A percentile compares a stretch with the other conserved stretches of the same genome.
phyloP scores from a whole-genome alignment of 2,329 filamentous ascomycete genomes.

The Cytospora chrysosperma region DNA sequence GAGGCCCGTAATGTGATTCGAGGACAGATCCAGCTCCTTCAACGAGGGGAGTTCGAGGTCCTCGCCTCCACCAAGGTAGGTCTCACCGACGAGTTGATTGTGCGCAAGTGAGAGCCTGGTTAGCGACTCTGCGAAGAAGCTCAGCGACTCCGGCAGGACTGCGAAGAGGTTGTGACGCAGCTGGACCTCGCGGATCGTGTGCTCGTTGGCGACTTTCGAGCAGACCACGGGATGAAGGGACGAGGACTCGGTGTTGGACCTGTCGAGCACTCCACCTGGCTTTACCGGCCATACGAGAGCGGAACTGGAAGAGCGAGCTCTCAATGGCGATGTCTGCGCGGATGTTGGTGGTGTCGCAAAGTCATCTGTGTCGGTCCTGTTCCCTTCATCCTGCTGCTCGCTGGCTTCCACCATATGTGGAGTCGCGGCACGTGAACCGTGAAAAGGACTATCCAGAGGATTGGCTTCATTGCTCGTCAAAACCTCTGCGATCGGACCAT shows the following conservation, averaged over 20 bases:
- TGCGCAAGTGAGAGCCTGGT: slow-evolving; percentile 71
- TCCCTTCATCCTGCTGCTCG: slow-evolving; percentile 42
- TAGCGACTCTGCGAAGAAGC: slow-evolving; percentile 68
- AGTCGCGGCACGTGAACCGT: slow-evolving; percentile 1
- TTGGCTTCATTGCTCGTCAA: slow-evolving; percentile 19
- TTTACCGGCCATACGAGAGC: slow-evolving; percentile 55
- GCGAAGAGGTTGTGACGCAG: slow-evolving; percentile 77
- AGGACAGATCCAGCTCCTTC: slow-evolving; percentile 72
- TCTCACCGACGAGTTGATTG: slow-evolving; percentile 66
- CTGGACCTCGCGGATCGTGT: slow-evolving; percentile 57
- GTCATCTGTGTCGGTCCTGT: slow-evolving; percentile 52
- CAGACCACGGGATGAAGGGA: slow-evolving; percentile 58
- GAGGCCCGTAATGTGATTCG: slow-evolving; percentile 72
- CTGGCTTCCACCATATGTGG: background rate
- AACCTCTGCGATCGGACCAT: slow-evolving; percentile 23
- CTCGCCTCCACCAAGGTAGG: slow-evolving; percentile 57
- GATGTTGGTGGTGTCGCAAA: slow-evolving; percentile 60
- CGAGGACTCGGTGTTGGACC: slow-evolving; percentile 64
- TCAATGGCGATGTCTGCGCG: slow-evolving; percentile 48
- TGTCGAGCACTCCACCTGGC: slow-evolving; percentile 64
- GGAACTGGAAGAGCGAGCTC: slow-evolving; percentile 47
- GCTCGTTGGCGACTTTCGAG: slow-evolving; percentile 54
- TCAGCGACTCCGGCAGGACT: slow-evolving; percentile 67
- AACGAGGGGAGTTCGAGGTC: slow-evolving; percentile 70
- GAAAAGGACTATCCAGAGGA: slow-evolving; percentile 8